A percentile compares a stretch with the other conserved stretches of the same genome.
These are phyloP conservation scores for Casuarina equisetifolia DNA, from an alignment of 306 rosid species.

Conservation along the genomic window DNA sequence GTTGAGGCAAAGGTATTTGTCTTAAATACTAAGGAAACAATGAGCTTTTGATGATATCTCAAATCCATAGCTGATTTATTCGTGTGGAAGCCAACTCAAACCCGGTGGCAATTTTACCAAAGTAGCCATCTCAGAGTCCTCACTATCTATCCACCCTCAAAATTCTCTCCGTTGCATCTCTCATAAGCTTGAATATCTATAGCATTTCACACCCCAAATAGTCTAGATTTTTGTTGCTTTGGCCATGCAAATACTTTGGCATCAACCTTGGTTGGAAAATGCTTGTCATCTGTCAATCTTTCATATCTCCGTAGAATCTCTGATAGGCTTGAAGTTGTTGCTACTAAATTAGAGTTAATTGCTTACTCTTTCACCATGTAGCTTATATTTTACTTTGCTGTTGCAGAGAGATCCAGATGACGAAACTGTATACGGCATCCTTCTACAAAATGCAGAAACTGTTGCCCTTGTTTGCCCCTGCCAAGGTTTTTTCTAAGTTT, in stretches of 20 bases:
- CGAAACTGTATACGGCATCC: slow-evolving; percentile 62
- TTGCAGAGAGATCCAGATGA: slow-evolving; percentile 51
- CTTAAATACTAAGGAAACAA: neutral
- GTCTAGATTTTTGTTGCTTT: neutral
- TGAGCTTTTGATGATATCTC: neutral
- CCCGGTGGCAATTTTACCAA: too few species aligned
- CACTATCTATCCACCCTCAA: neutral
- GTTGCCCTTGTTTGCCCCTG: slow-evolving; percentile 67
- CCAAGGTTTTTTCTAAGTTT: slow-evolving; percentile 43
- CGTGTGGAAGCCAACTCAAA: neutral
- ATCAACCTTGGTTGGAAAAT: neutral
- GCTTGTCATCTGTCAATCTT: neutral
- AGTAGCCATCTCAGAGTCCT: too few species aligned
- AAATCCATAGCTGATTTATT: neutral
- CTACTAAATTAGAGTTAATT: neutral
- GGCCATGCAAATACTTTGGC: neutral
- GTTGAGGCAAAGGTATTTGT: slow-evolving; percentile 85
- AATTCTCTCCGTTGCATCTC: neutral
- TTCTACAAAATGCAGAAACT: slow-evolving; percentile 86
- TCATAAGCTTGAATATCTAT: too few species aligned
- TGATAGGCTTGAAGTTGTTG: neutral
- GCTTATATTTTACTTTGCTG: neutral
- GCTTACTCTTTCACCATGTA: slow-evolving; percentile 4
- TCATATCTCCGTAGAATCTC: neutral
- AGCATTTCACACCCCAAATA: neutral